phyloP scores from a whole-genome alignment of 148 eudicot genomes.

The Nepenthes mirabilis region DNA sequence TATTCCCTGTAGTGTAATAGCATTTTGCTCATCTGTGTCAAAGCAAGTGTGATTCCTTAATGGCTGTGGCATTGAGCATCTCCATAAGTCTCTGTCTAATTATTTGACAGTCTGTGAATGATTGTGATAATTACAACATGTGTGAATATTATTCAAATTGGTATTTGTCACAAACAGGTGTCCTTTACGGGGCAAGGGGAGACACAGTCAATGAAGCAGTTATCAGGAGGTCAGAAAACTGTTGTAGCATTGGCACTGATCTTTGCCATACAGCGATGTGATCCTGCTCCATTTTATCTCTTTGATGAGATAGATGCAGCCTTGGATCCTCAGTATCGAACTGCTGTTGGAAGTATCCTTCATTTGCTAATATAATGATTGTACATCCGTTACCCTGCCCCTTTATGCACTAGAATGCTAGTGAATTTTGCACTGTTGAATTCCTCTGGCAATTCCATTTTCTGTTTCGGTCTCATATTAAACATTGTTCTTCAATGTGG shows the following conservation, averaged over 20 bases:
- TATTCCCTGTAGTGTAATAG: not conserved
- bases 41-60: too few species aligned
- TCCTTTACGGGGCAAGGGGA: conserved; percentile 99
- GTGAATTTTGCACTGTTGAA: not conserved
- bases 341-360: conserved; percentile 99
- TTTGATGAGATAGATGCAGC: conserved; percentile 99
- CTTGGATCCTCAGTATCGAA: conserved; percentile 97
- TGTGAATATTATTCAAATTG: not conserved
- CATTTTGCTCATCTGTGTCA: too few species aligned
- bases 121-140: not conserved
- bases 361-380: not conserved
- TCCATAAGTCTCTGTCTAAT: too few species aligned
- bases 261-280: conserved; percentile 94
- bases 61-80: too few species aligned
- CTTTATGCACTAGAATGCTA: not conserved
- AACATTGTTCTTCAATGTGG: not conserved
- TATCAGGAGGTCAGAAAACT: conserved; percentile 99
- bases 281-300: conserved; percentile 99
- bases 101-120: not conserved
- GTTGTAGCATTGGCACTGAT: conserved; percentile 91
- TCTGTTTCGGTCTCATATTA: not conserved
- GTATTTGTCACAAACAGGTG: conserved; percentile 42
- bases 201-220: conserved; percentile 98
- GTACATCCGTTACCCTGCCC: not conserved
- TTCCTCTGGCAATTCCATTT: not conserved